Percentiles rank a stretch among this genome's conserved stretches.
phyloP scores from a whole-genome alignment of 176 grass and related monocot genomes.

The Puya raimondii region DNA sequence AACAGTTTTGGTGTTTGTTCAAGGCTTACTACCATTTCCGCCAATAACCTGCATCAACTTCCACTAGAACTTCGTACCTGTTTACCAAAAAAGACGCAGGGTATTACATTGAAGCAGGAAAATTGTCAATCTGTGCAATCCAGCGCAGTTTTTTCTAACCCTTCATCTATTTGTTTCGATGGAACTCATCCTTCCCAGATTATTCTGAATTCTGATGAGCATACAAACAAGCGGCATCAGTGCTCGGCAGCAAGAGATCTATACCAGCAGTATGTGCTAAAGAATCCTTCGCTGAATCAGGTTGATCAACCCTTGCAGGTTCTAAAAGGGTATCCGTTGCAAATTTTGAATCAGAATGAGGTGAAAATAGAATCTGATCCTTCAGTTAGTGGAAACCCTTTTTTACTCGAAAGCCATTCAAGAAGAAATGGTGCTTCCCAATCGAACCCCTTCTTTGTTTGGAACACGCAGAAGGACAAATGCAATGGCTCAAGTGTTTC shows the following conservation, averaged over 20 bases:
- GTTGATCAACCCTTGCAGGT: conserved; percentile 23
- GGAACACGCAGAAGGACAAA: conserved; percentile 39
- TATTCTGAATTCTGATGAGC: conserved; percentile 36
- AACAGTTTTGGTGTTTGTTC: conserved; percentile 20
- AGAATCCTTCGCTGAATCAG: conserved; percentile 28
- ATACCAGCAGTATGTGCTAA: conserved; percentile 30
- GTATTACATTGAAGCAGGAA: conserved; percentile 37
- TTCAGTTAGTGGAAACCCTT: conserved; percentile 12
- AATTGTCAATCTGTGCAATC: conserved; percentile 17
- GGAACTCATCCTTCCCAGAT: conserved; percentile 32
- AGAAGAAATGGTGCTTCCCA: conserved; percentile 23
- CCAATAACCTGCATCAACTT: conserved; percentile 22
- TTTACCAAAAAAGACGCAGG: conserved; percentile 12
- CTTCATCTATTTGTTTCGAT: conserved; percentile 45
- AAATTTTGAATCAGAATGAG: conserved; percentile 26
- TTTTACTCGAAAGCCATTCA: conserved; percentile 29
- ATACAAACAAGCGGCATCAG: conserved; percentile 21
- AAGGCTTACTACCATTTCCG: conserved; percentile 9
- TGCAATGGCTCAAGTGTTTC: conserved; percentile 5
- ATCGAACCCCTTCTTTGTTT: conserved; percentile 30
- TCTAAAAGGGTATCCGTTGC: conserved; percentile 34
- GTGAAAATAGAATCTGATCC: conserved; percentile 20
- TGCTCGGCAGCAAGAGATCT: conserved; percentile 27
- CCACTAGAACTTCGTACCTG: conserved; percentile 15
- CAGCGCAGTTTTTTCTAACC: conserved; percentile 34